Base-by-base conservation (phyloP, 768 basidiomycete species). In the Naganishia friedmannii region DNA sequence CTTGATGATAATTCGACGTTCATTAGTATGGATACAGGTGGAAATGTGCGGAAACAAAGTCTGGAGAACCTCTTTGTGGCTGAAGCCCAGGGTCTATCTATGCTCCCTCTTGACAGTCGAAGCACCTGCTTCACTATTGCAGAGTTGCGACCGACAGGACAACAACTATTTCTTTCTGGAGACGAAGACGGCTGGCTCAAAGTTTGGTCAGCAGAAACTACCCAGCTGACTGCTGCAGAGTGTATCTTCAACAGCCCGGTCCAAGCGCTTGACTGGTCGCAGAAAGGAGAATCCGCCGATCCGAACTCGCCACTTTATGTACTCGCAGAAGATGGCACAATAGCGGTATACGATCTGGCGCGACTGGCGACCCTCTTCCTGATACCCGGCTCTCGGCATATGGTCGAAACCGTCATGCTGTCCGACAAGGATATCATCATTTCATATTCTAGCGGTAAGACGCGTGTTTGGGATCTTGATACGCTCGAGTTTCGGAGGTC, bases 401-500 rank as follows among this genome's bases (percentile, higher is more conserved):
- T 63, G 2, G 29, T 58, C 12, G 45, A 67, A 26, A 53, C 45
- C 9, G 37, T 53, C 23, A n/a, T 71, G 26, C 26, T 57, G n/a
- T 32, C 54, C 4, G 37, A 58, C 32, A 54, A 71, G 12, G 65
- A 66, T 46, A 65, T 71, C 26, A 58, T 96, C 65, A 82, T 94
- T 7, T 80, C 89, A 0, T 97, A 97, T 79, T 83, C 83, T 2
- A 88, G 90, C 71, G 87, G 86, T 1, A 86, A 88, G 66, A 91
- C 90, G 0, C 84, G 96, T 51, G 81, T 94, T 1, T 99, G 96
- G 93, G 91, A 97, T 75, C 83, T 88, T 19, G 86, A 87, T 71
- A 89, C 88, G 0, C 85, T 86, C 68, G 93, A 96, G 74, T 89
- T 98, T 74, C 86, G 92, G 85, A 83, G 95, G 58, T 90, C 92